Percentiles rank a stretch among this genome's conserved stretches.
Conservation (phyloP, 2,329 filamentous ascomycete species). For the Elsinoe ampelina region DNA sequence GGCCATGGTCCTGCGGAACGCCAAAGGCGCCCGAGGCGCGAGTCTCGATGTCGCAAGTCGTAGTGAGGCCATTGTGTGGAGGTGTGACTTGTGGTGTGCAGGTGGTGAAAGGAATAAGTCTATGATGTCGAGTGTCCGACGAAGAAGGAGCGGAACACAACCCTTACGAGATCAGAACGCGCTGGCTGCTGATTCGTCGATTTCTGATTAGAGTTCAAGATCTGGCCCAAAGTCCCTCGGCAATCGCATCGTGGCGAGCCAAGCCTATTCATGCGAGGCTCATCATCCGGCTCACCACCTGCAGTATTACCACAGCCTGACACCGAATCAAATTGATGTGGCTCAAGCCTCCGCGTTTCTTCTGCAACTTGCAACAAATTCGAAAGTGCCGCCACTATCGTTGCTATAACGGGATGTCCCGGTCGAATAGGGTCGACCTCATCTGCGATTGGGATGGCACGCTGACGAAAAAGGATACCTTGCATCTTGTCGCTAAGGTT, state of each 20-base stretch:
- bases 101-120: slow-evolving; percentile 16
- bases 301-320: background rate
- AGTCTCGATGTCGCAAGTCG: slow-evolving; percentile 29
- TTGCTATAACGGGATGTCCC: too few relatives aligned
- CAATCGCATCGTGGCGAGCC: background rate
- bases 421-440: slow-evolving; percentile 23
- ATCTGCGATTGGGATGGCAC: slow-evolving; percentile 43
- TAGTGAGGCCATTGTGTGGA: slow-evolving; percentile 25
- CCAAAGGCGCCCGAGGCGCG: slow-evolving; percentile 20
- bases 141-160: slow-evolving; percentile 2
- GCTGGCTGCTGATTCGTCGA: slow-evolving; percentile 1
- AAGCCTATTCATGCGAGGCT: too few relatives aligned
- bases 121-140: background rate
- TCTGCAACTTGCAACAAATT: too few relatives aligned
- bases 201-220: background rate
- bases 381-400: too few relatives aligned
- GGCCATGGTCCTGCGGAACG: slow-evolving; percentile 29
- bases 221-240: background rate
- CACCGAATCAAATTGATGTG: background rate
- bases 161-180: background rate
- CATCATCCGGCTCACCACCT: background rate
- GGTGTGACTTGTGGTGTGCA: slow-evolving; percentile 15
- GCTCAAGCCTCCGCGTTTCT: too few relatives aligned
- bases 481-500: slow-evolving; percentile 34
- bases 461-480: slow-evolving; percentile 36